Percentiles rank a stretch among this genome's conserved stretches.
These are phyloP conservation scores for Berkeleyomyces basicola DNA, from an alignment of 2,329 filamentous ascomycete genomes.

Conservation along the genomic window DNA sequence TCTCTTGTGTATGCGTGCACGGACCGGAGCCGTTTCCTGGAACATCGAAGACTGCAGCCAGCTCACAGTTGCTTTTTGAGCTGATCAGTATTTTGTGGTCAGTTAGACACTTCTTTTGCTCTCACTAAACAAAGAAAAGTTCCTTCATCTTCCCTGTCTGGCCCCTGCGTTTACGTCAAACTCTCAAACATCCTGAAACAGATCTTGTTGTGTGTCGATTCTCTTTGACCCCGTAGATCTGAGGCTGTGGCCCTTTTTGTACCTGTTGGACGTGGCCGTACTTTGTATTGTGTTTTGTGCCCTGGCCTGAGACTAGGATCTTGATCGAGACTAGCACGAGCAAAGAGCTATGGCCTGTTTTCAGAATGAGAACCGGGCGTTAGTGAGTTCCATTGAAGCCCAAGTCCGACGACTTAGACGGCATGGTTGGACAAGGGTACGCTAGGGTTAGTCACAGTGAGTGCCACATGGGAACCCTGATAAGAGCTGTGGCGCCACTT, in stretches of 20 bases:
- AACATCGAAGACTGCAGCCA: not conserved
- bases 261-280: not conserved
- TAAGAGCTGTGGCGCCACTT: constrained; percentile 3
- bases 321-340: not conserved
- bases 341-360: not conserved
- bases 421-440: not conserved
- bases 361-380: not conserved
- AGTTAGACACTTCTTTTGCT: not conserved
- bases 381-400: no score
- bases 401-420: not conserved
- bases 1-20: not conserved
- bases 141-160: not conserved
- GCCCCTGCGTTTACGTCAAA: not conserved
- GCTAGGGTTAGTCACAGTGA: not conserved
- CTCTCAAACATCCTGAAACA: constrained; percentile 12
- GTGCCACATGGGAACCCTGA: not conserved
- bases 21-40: not conserved
- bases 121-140: not conserved
- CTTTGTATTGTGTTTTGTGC: not conserved
- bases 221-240: not conserved
- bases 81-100: not conserved
- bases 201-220: not conserved
- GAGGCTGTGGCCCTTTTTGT: not conserved
- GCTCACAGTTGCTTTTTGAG: not conserved
- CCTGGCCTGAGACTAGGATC: not conserved